phyloP scores from a whole-genome alignment of 768 basidiomycete genomes.

The Hemileccinum impolitum region DNA sequence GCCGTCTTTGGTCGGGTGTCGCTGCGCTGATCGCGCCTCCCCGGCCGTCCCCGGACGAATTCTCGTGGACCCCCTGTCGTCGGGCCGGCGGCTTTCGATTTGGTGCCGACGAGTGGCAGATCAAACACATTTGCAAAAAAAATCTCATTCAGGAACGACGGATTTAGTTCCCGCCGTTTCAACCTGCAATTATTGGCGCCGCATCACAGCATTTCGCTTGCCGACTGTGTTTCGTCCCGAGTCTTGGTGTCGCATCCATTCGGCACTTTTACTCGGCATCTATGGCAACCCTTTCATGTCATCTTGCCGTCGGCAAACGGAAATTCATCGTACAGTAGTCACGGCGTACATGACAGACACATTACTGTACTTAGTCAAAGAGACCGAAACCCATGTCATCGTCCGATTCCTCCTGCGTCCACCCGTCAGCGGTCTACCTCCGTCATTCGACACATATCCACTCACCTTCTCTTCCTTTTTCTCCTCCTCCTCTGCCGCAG shows the following conservation, averaged over 20 bases:
- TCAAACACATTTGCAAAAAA: slow-evolving; percentile 18
- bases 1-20: slow-evolving; percentile 18
- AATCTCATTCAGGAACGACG: slow-evolving; percentile 3
- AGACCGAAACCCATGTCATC: slow-evolving; percentile 99
- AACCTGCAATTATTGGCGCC: background rate
- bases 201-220: background rate
- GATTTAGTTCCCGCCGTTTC: slow-evolving; percentile 7
- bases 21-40: slow-evolving; percentile 25
- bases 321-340: background rate
- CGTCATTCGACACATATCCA: slow-evolving; percentile 7
- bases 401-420: slow-evolving; percentile 81
- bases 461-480: slow-evolving; percentile 87
- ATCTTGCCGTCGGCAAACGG: slow-evolving; percentile 25
- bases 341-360: background rate
- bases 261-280: slow-evolving; percentile 18
- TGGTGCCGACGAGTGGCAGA: slow-evolving; percentile 23
- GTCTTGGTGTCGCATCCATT: slow-evolving; percentile 1
- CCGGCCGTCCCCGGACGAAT: slow-evolving; percentile 28
- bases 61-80: slow-evolving; percentile 16
- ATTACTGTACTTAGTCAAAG: slow-evolving; percentile 68
- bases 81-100: slow-evolving; percentile 35
- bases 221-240: background rate
- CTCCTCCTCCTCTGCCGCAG: slow-evolving; percentile 74
- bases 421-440: slow-evolving; percentile 1
- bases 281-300: slow-evolving; percentile 11